Evolutionary conservation across 495 filamentous ascomycete genomes (phyloP), one percentile per base, ranked within the genome.

Genomic region (Neurospora tetrasperma): DNA sequence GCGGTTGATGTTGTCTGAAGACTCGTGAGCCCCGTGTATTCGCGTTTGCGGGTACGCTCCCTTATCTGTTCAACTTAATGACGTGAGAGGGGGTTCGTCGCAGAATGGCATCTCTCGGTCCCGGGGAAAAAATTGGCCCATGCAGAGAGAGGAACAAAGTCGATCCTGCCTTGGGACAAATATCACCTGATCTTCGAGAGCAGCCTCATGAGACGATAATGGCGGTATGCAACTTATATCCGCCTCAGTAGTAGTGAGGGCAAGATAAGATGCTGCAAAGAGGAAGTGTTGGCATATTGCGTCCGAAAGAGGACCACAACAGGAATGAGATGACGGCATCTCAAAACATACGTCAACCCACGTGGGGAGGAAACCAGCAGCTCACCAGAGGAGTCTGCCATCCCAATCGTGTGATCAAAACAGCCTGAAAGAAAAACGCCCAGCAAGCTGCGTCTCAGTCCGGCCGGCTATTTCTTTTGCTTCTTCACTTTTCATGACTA

Each of bases 401-500:
- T 31, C 27, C 11, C 23, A 31, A 31, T 4, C 1, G 12, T 16
- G 23, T 27, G 54, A 31, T 62, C 11, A 12, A 62, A 62, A 14
- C 23, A 62, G 54, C 54, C 54, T 23, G 4, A 62, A 62, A 62
- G 54, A 5, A 31, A 31, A 11, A 31, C 54, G 54, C 23, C 54
- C 54, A 16, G 23, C 23, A 66, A 18, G 27, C 23, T 38, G 27
- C 27, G 27, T 14, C 54, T 18, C 14, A 18, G 54, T 66, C 54
- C 54, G 54, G n/a, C 16, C 18, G 54, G 20, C 18, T 12, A 31
- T 73, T 14, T 71, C 46, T 12, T 12, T 73, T 71, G 74, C 62
- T 76, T 80, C 46, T 12, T 75, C 72, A 75, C 69, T 77, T 80
- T 14, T 78, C 76, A 38, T 66, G 54, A 6, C 69, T 79, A 66